A percentile compares a stretch with the other conserved stretches of the same genome.
Conservation (phyloP, 352 stramenopile species). For the Phytopythium litorale region DNA sequence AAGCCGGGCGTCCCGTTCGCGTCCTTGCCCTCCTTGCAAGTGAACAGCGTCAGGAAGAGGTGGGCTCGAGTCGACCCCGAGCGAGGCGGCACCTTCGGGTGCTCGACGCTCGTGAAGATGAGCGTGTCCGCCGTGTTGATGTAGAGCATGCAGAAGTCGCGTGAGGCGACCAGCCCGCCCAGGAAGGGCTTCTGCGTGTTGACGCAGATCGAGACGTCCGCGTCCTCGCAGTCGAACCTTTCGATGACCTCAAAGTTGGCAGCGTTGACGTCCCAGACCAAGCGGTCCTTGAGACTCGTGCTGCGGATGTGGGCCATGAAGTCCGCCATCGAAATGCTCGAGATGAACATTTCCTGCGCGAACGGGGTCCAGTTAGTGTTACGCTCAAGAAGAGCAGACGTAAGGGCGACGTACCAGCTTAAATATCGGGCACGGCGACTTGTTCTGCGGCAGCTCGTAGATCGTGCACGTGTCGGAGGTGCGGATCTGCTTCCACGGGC, state of each 20-base stretch:
- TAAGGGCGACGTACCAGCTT: conserved; percentile 28
- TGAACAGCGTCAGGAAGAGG: conserved; percentile 40
- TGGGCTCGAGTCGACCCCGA: conserved; percentile 27
- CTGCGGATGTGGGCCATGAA: conserved; percentile 44
- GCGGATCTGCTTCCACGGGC: conserved; percentile 38
- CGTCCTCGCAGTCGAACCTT: conserved; percentile 26
- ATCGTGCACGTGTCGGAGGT: conserved; percentile 25
- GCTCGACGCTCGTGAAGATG: conserved; percentile 39
- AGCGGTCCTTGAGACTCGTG: conserved; percentile 33
- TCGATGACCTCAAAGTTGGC: conserved; percentile 48
- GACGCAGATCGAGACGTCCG: conserved; percentile 28
- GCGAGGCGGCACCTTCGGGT: conserved; percentile 30
- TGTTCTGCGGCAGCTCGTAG: conserved; percentile 42
- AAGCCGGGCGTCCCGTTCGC: conserved; percentile 27
- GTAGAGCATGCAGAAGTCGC: conserved; percentile 56
- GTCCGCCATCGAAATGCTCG: conserved; percentile 28
- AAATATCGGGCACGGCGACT: conserved; percentile 38
- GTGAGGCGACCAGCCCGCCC: conserved; percentile 43
- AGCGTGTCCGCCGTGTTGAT: conserved; percentile 19
- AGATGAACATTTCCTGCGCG: conserved; percentile 37
- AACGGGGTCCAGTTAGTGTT: too few species aligned
- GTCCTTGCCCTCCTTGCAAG: conserved; percentile 25
- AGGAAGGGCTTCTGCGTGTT: conserved; percentile 60
- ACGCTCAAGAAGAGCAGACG: not conserved
- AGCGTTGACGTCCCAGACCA: conserved; percentile 50